These are phyloP conservation scores for Termitomyces sp. DNA, from an alignment of 768 basidiomycete species.

Conservation along the genomic window DNA sequence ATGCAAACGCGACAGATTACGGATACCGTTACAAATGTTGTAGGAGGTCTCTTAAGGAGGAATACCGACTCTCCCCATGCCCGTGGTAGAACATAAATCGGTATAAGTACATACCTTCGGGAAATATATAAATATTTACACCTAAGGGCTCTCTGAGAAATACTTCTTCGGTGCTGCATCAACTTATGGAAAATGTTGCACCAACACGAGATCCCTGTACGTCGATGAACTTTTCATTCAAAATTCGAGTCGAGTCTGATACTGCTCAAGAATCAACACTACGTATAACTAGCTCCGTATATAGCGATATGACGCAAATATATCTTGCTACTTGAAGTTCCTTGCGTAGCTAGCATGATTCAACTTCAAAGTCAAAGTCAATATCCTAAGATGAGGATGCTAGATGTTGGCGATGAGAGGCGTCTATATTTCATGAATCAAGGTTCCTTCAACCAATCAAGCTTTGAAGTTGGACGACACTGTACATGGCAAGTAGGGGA, in stretches of 20 bases:
- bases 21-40: constrained; percentile 75
- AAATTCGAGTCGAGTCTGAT: no score
- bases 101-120: neutral
- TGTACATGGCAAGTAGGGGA: no score
- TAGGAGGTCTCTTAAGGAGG: constrained; percentile 68
- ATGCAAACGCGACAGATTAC: constrained; percentile 64
- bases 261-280: no score
- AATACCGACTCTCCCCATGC: constrained; percentile 28
- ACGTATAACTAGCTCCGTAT: neutral
- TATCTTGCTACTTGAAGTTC: no score
- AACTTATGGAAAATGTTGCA: neutral
- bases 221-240: no score
- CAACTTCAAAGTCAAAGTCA: no score
- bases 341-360: no score
- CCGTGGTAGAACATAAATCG: constrained; percentile 4
- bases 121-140: neutral
- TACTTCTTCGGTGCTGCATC: neutral
- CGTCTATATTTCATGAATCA: no score
- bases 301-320: neutral
- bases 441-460: no score
- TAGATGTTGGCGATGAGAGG: no score
- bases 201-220: neutral
- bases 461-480: no score
- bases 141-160: neutral
- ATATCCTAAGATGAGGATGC: no score